Evolutionary conservation across 129 eudicot genomes (phyloP), one percentile per base, ranked within the genome.

Genomic region (Silybum marianum): DNA sequence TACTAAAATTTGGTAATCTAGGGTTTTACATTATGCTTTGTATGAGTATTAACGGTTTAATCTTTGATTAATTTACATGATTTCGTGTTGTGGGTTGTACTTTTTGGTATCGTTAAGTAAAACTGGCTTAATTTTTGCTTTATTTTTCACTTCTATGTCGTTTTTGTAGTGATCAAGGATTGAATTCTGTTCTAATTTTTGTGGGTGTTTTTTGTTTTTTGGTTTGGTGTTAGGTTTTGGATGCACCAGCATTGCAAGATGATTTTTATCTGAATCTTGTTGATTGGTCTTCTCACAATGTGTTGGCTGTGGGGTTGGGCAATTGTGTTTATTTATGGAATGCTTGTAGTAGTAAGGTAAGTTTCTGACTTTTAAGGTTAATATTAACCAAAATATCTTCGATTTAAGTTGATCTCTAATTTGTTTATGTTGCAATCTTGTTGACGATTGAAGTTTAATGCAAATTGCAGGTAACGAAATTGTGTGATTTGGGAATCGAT

Each of bases 191-290:
- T 21, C 38, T 26, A 32, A 9, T 48, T 28, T 51, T 60, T 48
- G 69, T 51, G 16, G 69, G n/a, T 42, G 21, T 76, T 51, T 74
- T 69, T 38, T 48, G 1, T 40, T 62, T 78, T 78, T 76, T 76
- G 72, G 3, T n/a, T 63, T 13, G 60, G 5, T 73, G 58, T 42
- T 84, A 95, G 99, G 97, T 95, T 65, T 87, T 95, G 95, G 99
- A 95, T 88, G 99, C 99, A 71, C 99, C 99, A 40, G 98, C 97
- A 70, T 86, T 95, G 80, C 99, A 95, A 84, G 99, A 95, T 86
- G 99, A 95, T 90, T 95, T 95, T 77, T 95, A 95, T 84, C 83
- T 95, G 81, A 95, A 95, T 77, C 96, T 95, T 71, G 99, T 95
- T 16, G 99, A 95, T 69, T 95, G 99, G 99, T 95, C 99, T 74